A percentile compares a stretch with the other conserved stretches of the same genome.
These are phyloP conservation scores for Phytophthora aleatoria DNA, from an alignment of 352 stramenopile species.

Conservation along the genomic window DNA sequence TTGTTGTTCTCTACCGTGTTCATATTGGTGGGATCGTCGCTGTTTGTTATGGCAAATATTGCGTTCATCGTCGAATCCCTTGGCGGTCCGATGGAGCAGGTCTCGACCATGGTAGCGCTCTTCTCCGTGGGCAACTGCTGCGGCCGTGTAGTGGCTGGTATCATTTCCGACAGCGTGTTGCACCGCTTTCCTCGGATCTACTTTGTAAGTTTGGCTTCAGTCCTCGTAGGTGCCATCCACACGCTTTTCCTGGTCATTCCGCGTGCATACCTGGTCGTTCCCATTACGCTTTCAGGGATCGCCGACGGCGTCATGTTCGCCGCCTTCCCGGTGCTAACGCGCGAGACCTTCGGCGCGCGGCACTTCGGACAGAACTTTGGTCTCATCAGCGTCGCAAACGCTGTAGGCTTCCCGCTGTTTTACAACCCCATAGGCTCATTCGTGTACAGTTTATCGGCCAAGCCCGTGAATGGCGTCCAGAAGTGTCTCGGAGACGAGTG, in stretches of 20 bases:
- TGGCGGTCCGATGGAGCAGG: constrained; percentile 46
- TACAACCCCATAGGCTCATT: constrained; percentile 70
- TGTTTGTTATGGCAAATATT: constrained; percentile 86
- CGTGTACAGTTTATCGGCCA: constrained; percentile 51
- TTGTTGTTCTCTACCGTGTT: constrained; percentile 73
- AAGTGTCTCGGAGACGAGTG: constrained; percentile 65
- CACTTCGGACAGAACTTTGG: constrained; percentile 87
- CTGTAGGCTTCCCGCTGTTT: constrained; percentile 73
- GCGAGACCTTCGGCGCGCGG: constrained; percentile 66
- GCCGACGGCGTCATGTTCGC: constrained; percentile 80
- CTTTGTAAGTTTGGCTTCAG: constrained; percentile 57
- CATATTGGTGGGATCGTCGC: constrained; percentile 67
- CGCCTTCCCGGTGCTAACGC: constrained; percentile 67
- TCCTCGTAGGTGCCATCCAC: constrained; percentile 67
- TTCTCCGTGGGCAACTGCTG: constrained; percentile 77
- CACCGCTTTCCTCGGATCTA: constrained; percentile 55
- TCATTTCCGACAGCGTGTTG: constrained; percentile 66
- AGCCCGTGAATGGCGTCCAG: constrained; percentile 38
- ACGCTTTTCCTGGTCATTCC: constrained; percentile 61
- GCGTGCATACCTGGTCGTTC: constrained; percentile 44
- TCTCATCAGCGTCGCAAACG: constrained; percentile 75
- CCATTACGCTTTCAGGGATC: constrained; percentile 62
- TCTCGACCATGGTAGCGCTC: constrained; percentile 66
- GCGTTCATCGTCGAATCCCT: constrained; percentile 78
- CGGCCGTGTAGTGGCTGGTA: constrained; percentile 56